A percentile compares a stretch with the other conserved stretches of the same genome.
These are phyloP conservation scores for Yarrowia deformans DNA, from an alignment of 805 yeast genomes.

Conservation along the genomic window DNA sequence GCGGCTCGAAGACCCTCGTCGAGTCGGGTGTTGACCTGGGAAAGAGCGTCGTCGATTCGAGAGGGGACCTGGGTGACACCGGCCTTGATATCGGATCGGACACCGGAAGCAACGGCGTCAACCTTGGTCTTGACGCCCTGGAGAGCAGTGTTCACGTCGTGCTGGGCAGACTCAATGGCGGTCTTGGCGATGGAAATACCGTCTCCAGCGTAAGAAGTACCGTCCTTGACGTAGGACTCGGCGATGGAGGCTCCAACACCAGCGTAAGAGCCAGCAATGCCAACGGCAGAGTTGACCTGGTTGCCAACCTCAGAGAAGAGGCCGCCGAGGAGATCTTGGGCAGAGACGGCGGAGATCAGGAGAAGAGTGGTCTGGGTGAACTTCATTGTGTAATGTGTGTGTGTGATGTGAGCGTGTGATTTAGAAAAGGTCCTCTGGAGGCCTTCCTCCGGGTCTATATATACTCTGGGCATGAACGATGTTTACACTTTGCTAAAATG, in stretches of 20 bases:
- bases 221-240: slow-evolving; percentile 39
- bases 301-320: slow-evolving; percentile 33
- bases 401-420: background rate
- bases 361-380: slow-evolving; percentile 31
- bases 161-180: slow-evolving; percentile 32
- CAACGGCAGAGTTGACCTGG: slow-evolving; percentile 33
- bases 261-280: slow-evolving; percentile 26
- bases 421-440: too few relatives aligned
- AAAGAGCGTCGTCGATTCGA: slow-evolving; percentile 29
- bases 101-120: slow-evolving; percentile 23
- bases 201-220: slow-evolving; percentile 35
- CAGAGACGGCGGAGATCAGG: slow-evolving; percentile 11
- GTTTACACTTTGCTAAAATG: slow-evolving; percentile 25
- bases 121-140: slow-evolving; percentile 16
- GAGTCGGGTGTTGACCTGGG: slow-evolving; percentile 29
- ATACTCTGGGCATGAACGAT: slow-evolving; percentile 19
- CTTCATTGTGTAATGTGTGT: slow-evolving; percentile 24
- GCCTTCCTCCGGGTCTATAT: slow-evolving; percentile 10
- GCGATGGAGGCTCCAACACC: slow-evolving; percentile 37
- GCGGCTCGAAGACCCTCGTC: slow-evolving; percentile 31
- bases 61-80: slow-evolving; percentile 37
- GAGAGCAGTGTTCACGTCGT: slow-evolving; percentile 35
- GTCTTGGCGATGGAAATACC: slow-evolving; percentile 39
- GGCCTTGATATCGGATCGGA: slow-evolving; percentile 32
- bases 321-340: slow-evolving; percentile 31